A percentile compares a stretch with the other conserved stretches of the same genome.
phyloP scores from a whole-genome alignment of 1,284 basidiomycete species.

The Phenoliferia sp. region DNA sequence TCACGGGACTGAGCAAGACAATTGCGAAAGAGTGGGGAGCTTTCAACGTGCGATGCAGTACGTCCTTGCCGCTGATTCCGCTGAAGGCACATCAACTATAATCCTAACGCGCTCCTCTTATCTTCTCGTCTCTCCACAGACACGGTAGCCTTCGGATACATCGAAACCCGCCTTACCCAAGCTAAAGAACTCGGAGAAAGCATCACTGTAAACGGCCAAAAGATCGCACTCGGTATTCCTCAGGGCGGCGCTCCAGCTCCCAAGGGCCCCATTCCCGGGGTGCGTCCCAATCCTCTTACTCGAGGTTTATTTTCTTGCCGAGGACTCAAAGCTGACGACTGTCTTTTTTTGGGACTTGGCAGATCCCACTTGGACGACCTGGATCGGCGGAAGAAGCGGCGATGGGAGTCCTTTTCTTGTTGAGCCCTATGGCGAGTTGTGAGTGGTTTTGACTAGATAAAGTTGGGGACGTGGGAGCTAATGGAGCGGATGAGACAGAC shows the following conservation, averaged over 20 bases:
- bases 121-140: no score
- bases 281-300: not conserved
- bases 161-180: slow-evolving; percentile 44
- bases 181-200: slow-evolving; percentile 69
- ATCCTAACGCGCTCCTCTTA: slow-evolving; percentile 57
- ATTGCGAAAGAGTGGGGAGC: slow-evolving; percentile 80
- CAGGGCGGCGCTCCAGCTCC: slow-evolving; percentile 38
- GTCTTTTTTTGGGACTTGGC: slow-evolving; percentile 1
- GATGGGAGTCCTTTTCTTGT: slow-evolving; percentile 42
- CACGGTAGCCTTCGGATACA: not conserved
- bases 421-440: slow-evolving; percentile 65
- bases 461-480: no score
- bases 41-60: slow-evolving; percentile 75
- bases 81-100: no score
- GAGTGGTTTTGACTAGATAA: not conserved
- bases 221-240: slow-evolving; percentile 74
- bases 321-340: not conserved
- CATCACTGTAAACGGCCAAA: slow-evolving; percentile 76
- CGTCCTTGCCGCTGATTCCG: no score
- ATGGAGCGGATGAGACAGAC: no score
- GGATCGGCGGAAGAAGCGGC: slow-evolving; percentile 73
- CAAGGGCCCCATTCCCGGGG: not conserved
- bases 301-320: not conserved
- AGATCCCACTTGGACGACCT: slow-evolving; percentile 66
- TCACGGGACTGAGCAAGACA: slow-evolving; percentile 64